A percentile compares a stretch with the other conserved stretches of the same genome.
These are phyloP conservation scores for Domatiomyces catenatus DNA, from an alignment of 2,329 filamentous ascomycete species.

Conservation along the genomic window DNA sequence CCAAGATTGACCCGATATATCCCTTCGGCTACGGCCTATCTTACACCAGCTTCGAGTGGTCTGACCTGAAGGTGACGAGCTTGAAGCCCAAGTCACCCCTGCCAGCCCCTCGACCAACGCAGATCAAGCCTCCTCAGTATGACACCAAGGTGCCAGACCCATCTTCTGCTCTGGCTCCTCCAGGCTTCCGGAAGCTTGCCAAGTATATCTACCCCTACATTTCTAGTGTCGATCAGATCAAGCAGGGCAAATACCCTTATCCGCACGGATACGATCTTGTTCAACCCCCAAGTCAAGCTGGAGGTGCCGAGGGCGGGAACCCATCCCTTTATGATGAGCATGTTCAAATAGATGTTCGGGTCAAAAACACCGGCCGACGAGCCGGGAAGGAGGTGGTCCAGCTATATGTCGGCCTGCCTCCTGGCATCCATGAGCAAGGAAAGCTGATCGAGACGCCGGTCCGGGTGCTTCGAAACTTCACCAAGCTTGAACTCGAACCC, in stretches of 20 bases:
- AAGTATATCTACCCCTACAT: conserved; percentile 66
- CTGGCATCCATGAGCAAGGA: conserved; percentile 27
- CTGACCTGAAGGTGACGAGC: conserved; percentile 34
- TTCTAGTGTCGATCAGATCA: conserved; percentile 33
- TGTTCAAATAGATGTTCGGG: conserved; percentile 19
- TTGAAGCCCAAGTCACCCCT: conserved; percentile 35
- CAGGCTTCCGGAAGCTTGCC: conserved; percentile 42
- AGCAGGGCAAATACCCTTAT: conserved; percentile 32
- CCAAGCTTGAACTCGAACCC: conserved; percentile 46
- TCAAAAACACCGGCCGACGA: conserved; percentile 14
- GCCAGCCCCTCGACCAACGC: conserved; percentile 28
- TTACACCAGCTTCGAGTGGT: conserved; percentile 59
- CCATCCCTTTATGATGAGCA: conserved; percentile 47
- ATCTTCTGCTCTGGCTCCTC: conserved; percentile 45
- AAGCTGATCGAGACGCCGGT: conserved; percentile 49
- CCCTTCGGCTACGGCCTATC: conserved; percentile 77
- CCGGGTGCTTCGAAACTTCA: conserved; percentile 55
- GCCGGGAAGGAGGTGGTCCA: conserved; percentile 17
- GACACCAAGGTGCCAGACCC: conserved; percentile 39
- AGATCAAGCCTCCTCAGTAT: conserved; percentile 39
- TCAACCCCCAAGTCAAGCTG: conserved; percentile 44
- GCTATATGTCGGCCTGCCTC: conserved; percentile 20
- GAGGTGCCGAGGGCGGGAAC: conserved; percentile 54
- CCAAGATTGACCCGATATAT: conserved; percentile 58
- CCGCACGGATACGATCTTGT: conserved; percentile 40